Evolutionary conservation across 768 basidiomycete species (phyloP), one percentile per base, ranked within the genome.

Genomic region (Hericium coralloides): DNA sequence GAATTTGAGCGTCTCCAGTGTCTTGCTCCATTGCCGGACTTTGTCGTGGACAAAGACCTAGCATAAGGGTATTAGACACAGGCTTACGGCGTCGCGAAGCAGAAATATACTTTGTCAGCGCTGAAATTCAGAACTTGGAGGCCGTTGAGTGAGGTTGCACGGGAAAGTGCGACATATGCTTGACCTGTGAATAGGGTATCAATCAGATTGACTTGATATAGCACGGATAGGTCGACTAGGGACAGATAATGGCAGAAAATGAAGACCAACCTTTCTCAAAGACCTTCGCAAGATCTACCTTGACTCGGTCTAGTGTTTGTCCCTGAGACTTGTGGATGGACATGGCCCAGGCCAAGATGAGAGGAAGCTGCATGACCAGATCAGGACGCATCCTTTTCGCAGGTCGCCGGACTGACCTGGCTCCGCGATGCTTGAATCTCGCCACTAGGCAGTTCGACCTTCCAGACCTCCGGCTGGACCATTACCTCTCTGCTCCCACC

Each of bases 271-370:
- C 92, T 70, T 91, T 92, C 71, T 93, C 97, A 66, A 99, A 99
- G 4, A 98, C 89, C 67, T 84, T 87, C 31, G 84, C 84, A 38
- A 99, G 77, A 66, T 98, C 95, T 47, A 98, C 95, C 67, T 89
- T 95, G 63, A 98, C 95, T 49, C 92, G 83, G 23, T 94, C 89
- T 10, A 99, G 76, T 0, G 97, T 98, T 69, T 98, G 97, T 10
- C 97, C 97, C 69, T 99, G 97, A 12, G 89, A 90, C 68, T 99
- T 99, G 70, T 99, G 97, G 60, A 98, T 98, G 49, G 88, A 91
- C 92, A 98, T 95, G 0, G 95, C 95, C 95, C 95, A 98, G 0
- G 95, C 80, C 39, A 95, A 77, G 58, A 97, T 94, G 23, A 98
- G 68, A 0, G 92, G 92, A 2, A 95, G 69, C 91, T 95, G 62